Base-by-base conservation (phyloP, 2,329 filamentous ascomycete species). In the Botrytis tulipae region DNA sequence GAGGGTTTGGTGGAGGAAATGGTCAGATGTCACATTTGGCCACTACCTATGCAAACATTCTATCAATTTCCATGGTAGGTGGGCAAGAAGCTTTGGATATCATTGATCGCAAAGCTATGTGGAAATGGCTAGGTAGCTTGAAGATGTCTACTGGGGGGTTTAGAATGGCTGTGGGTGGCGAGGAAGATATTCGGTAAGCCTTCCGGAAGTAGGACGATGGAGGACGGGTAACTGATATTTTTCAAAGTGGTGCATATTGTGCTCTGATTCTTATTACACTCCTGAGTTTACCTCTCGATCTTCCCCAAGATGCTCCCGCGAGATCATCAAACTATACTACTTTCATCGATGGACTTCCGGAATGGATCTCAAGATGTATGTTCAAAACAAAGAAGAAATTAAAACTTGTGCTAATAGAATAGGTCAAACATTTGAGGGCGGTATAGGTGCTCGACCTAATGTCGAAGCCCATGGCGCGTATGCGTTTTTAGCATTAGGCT, bases 391-490 rank as follows among this genome's bases (percentile, higher is more conserved):
- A 32, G 32, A 74, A 66, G 44, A 48, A 20, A 22, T 48, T 29
- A 44, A 35, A 60, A 14, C 35, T 7, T 65, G 25, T 37, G 62
- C 62, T 73, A 70, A 77, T 59, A 35, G 65, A 25, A 29, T 76
- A 94, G 92, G 93, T 82, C 95, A 98, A 87, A 97, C 93, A 18
- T 98, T 92, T 82, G 96, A 99, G 84, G 96, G 96, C 76, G 96
- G 96, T 67, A 94, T 99, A 78, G 95, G 93, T 76, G 92, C 90
- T 73, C 91, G 92, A 76, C 96, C 95, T 70, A 92, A 91, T 74
- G 91, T 92, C 76, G 96, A 99, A 86, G 96, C 95, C 72, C 96
- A 99, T 83, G 96, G 96, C 75, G 96, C 94, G 76, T 99, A 98
- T 84, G 93, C 95, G 40, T 98, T 98, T 83, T 98, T 95, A 83